These are phyloP conservation scores for Erigeron philadelphicus DNA, from an alignment of 140 eudicot species.

Conservation along the genomic window DNA sequence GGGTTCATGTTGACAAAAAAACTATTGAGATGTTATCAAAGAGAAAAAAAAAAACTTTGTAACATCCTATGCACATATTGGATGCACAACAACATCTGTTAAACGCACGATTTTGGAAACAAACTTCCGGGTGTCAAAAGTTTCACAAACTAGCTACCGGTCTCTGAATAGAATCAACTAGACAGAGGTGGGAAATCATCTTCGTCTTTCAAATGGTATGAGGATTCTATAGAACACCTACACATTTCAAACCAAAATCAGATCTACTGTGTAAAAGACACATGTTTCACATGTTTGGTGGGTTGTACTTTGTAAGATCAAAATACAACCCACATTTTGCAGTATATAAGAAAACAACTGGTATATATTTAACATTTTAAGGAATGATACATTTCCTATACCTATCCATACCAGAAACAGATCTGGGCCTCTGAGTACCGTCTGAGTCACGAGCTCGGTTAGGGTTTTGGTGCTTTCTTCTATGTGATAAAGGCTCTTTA, in stretches of 20 bases:
- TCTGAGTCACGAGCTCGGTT: slow-evolving; percentile 27
- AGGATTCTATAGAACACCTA: slow-evolving; percentile 33
- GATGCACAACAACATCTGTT: slow-evolving; percentile 33
- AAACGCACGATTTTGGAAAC: slow-evolving; percentile 1
- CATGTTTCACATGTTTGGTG: not conserved
- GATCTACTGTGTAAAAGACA: not conserved
- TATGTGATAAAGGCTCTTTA: slow-evolving; percentile 32
- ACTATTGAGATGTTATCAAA: slow-evolving; percentile 12
- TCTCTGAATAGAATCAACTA: slow-evolving; percentile 12
- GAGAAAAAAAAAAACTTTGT: not conserved
- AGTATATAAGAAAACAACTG: not conserved
- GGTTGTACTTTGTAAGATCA: slow-evolving; percentile 17
- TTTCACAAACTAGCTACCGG: slow-evolving; percentile 1
- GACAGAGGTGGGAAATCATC: slow-evolving; percentile 43
- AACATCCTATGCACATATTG: slow-evolving; percentile 25
- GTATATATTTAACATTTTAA: not conserved
- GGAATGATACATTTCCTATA: slow-evolving; percentile 36
- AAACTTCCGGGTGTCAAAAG: slow-evolving; percentile 4
- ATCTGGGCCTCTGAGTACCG: slow-evolving; percentile 37
- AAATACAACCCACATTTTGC: not conserved
- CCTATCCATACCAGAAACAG: slow-evolving; percentile 46
- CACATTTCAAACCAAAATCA: slow-evolving; percentile 22
- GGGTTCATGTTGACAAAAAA: slow-evolving; percentile 18
- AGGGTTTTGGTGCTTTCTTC: slow-evolving; percentile 26
- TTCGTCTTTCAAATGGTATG: slow-evolving; percentile 40